A percentile compares a stretch with the other conserved stretches of the same genome.
Conservation (phyloP, 371 early-diverging fungal species). For the Fennellomyces sp. region DNA sequence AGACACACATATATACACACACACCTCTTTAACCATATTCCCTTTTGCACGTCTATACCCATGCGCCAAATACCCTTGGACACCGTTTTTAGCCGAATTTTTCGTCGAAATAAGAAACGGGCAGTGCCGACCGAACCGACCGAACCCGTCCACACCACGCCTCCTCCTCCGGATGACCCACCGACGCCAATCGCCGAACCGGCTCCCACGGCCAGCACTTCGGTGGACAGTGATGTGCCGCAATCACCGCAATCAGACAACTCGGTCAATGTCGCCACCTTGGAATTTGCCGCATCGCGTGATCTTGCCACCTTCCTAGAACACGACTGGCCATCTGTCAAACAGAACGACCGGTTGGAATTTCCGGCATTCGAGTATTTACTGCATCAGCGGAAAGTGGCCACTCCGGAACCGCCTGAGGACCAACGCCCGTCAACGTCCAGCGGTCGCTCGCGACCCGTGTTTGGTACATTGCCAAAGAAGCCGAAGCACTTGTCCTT, state of each 20-base stretch:
- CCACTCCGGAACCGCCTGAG: neutral
- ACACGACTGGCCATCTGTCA: neutral
- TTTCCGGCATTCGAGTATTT: conserved; percentile 5
- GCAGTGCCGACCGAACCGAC: no score
- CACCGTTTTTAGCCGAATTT: neutral
- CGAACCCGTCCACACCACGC: neutral
- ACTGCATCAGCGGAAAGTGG: neutral
- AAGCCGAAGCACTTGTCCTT: neutral
- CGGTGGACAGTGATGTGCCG: neutral
- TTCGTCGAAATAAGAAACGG: no score
- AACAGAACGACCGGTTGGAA: neutral
- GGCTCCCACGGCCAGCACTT: no score
- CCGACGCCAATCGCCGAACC: no score
- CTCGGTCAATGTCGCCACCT: neutral
- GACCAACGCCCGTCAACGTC: neutral
- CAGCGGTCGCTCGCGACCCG: neutral
- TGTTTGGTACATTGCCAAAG: neutral
- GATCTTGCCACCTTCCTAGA: neutral
- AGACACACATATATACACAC: neutral
- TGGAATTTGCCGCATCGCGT: conserved; percentile 2
- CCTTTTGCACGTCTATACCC: neutral
- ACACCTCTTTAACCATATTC: neutral
- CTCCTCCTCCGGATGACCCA: neutral
- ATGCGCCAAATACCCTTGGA: conserved; percentile 1
- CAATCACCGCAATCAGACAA: neutral